Evolutionary conservation across 208 protist genomes (phyloP).

Genomic region (Trypanosoma avium): DNA sequence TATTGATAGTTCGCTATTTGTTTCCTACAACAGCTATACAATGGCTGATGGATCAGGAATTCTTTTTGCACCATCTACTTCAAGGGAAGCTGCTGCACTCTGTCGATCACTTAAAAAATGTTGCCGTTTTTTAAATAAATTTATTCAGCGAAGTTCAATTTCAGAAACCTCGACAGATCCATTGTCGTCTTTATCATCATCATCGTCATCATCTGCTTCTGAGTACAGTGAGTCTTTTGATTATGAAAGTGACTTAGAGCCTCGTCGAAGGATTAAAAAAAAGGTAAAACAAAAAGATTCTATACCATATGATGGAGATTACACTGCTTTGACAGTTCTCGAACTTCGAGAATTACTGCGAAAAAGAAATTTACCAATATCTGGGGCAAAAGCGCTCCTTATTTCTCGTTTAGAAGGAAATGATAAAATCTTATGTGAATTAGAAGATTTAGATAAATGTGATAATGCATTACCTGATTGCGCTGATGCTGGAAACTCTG

Average conservation of each 20-base stretch:
- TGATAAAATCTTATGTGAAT: background rate
- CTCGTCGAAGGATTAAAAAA: slow-evolving; percentile 1
- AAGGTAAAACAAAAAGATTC: background rate
- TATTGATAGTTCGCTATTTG: slow-evolving; percentile 42
- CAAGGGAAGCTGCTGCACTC: slow-evolving; percentile 36
- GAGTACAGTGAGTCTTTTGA: slow-evolving; percentile 14
- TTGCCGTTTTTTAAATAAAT: slow-evolving; percentile 31
- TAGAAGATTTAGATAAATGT: background rate
- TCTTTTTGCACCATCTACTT: slow-evolving; percentile 42
- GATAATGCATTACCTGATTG: background rate
- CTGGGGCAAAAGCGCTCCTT: slow-evolving; percentile 54
- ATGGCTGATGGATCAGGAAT: slow-evolving; percentile 58
- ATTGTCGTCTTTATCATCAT: slow-evolving; percentile 6
- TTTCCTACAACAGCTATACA: slow-evolving; percentile 70
- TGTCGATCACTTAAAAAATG: slow-evolving; percentile 47
- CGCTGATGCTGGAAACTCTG: background rate
- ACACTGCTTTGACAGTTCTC: slow-evolving; percentile 17
- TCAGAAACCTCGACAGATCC: slow-evolving; percentile 14
- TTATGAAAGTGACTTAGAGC: slow-evolving; percentile 19
- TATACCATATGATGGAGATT: background rate
- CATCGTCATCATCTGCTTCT: background rate
- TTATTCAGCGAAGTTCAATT: background rate
- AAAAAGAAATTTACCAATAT: slow-evolving; percentile 34
- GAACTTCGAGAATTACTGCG: slow-evolving; percentile 36
- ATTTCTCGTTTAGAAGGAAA: slow-evolving; percentile 37